Evolutionary conservation across 2,329 filamentous ascomycete genomes (phyloP).

Genomic region (Diaporthe amygdali): DNA sequence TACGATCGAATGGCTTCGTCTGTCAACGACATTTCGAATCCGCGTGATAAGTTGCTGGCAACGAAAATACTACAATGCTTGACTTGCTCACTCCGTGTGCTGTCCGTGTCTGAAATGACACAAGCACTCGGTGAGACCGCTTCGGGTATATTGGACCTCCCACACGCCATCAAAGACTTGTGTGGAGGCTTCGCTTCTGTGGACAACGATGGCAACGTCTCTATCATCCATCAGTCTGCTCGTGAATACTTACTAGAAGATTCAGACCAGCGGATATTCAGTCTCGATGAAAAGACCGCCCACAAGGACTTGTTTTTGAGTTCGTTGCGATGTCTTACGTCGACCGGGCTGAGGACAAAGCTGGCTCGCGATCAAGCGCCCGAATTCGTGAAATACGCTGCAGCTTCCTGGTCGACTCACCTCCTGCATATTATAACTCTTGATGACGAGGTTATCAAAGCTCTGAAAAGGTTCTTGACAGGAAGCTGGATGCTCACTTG

Average conservation of each 20-base stretch:
- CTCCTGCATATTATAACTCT: neutral
- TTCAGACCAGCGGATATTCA: neutral
- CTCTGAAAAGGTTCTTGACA: neutral
- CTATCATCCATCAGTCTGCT: neutral
- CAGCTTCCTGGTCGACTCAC: neutral
- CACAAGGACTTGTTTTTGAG: neutral
- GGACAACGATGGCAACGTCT: neutral
- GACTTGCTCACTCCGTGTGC: neutral
- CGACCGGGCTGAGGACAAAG: neutral
- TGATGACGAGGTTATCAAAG: neutral
- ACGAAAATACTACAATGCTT: neutral
- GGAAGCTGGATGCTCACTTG: neutral
- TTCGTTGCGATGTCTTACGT: neutral
- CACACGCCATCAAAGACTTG: conserved; percentile 13
- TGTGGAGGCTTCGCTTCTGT: conserved; percentile 20
- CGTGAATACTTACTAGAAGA: neutral
- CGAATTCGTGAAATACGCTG: neutral
- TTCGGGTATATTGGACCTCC: neutral
- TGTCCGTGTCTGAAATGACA: neutral
- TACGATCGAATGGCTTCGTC: neutral
- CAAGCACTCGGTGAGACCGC: neutral
- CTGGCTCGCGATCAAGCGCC: neutral
- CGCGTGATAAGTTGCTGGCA: neutral
- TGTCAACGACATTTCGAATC: neutral
- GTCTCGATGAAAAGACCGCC: neutral